Conservation (phyloP, 805 yeast species). For the Ogataea trehaloabstinens region DNA sequence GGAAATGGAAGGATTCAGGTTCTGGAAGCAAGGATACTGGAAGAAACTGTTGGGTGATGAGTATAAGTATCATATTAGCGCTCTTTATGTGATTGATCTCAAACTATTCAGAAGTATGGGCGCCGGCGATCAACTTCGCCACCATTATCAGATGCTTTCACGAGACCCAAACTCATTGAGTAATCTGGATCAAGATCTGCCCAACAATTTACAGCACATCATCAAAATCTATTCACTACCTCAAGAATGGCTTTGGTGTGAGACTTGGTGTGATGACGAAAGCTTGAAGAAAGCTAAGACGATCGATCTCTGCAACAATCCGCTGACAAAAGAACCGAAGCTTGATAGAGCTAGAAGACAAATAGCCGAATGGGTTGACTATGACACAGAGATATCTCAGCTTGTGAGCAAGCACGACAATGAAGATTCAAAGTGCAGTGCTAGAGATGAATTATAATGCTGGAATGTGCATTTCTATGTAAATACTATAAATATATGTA, state of each 20-base stretch:
- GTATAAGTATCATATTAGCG: conserved; percentile 76
- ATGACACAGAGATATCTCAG: conserved; percentile 53
- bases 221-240: conserved; percentile 72
- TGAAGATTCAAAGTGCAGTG: background rate
- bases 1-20: conserved; percentile 82
- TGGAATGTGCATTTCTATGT: background rate
- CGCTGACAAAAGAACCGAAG: conserved; percentile 76
- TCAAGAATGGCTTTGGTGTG: conserved; percentile 91
- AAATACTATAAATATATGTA: background rate
- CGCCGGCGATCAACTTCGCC: conserved; percentile 79
- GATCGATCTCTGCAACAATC: conserved; percentile 82
- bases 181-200: conserved; percentile 87
- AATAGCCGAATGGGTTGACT: conserved; percentile 72
- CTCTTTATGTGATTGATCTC: conserved; percentile 79
- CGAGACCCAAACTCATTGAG: conserved; percentile 76
- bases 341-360: conserved; percentile 72
- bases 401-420: conserved; percentile 17
- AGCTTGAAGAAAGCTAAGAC: conserved; percentile 63
- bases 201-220: conserved; percentile 75
- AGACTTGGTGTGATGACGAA: conserved; percentile 82
- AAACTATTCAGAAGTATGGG: conserved; percentile 56
- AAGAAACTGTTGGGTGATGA: conserved; percentile 52
- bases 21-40: conserved; percentile 97
- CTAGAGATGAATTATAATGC: conserved; percentile 17
- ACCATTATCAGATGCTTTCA: conserved; percentile 80